A percentile compares a stretch with the other conserved stretches of the same genome.
phyloP scores from a whole-genome alignment of 345 rosid genomes.

The Gossypium mustelinum region DNA sequence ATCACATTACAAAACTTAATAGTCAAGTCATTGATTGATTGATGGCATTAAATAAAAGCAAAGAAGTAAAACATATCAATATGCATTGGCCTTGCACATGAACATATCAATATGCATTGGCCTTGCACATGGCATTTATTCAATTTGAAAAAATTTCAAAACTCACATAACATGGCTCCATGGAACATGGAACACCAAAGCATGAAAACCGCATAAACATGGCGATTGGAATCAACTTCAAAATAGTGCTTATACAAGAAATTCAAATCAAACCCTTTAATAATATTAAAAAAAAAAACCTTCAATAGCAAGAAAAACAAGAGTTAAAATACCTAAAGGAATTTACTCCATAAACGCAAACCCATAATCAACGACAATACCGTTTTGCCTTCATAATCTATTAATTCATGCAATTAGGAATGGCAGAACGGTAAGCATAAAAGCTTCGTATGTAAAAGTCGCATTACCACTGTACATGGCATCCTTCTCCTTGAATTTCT shows the following conservation, averaged over 20 bases:
- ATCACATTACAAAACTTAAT: too few relatives aligned
- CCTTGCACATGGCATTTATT: not conserved
- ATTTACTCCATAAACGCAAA: not conserved
- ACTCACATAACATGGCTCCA: not conserved
- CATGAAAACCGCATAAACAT: not conserved
- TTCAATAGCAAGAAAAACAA: not conserved
- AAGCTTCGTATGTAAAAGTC: slow-evolving; percentile 66
- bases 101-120: not conserved
- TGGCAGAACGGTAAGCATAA: slow-evolving; percentile 87
- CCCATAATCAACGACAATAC: not conserved
- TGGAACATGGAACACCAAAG: not conserved
- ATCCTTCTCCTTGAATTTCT: slow-evolving; percentile 90
- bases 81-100: not conserved
- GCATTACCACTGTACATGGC: slow-evolving; percentile 61
- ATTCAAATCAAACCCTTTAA: not conserved
- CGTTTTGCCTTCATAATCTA: not conserved
- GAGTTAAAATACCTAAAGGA: not conserved
- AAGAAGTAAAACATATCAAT: not conserved
- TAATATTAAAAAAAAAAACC: too few relatives aligned
- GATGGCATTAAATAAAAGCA: not conserved
- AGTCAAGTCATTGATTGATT: not conserved
- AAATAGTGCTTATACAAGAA: not conserved
- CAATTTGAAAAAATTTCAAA: not conserved
- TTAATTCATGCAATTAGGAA: slow-evolving; percentile 62
- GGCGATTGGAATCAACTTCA: not conserved